Base-by-base conservation (phyloP, 2,329 filamentous ascomycete species). In the Ophiostoma montium region DNA sequence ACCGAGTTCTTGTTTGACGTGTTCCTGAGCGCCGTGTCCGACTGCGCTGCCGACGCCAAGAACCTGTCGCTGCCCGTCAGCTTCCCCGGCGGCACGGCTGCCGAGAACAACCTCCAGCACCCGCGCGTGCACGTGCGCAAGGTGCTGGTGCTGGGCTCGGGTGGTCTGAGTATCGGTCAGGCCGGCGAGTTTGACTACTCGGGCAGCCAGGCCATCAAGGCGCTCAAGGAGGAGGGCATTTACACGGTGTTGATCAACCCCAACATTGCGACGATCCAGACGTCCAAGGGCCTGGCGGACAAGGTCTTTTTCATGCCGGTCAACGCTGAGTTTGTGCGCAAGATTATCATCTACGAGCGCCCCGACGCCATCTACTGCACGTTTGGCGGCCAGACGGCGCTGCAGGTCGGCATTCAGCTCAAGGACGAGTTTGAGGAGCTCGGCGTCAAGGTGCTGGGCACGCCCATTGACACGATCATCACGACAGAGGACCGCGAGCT, bases 111-210 rank as follows among this genome's bases (percentile, higher is more conserved):
- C 62, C 77, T 72, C 57, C 70, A 80, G 12, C 75, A 90, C 59
- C 89, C 89, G 13, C 79, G 80, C 48, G 85, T 96, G 38, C 74
- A 80, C 51, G 86, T 90, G 58, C 94, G 94, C 74, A 96, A 96
- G 72, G 89, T 94, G 13, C 78, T 98, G 50, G 84, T 98, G 27
- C 78, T 98, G 47, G 92, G 92, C 53, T 90, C 84, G 67, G 92
- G 92, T 67, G 92, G 92, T 67, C 76, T 98, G 54, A 94, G 86
- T 65, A 98, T 98, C 65, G 92, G 92, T 13, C 92, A 98, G 66
- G 92, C 92, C 56, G 92, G 92, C 65, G 92, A 98, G 66, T 98
- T 98, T 58, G 92, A 98, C 64, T 98, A 98, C 71, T 96, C 92
- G 48, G 92, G 92, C 55, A 94, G 86, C 65, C 92, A 98, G 67